These are phyloP conservation scores for Mimosa pudica DNA, from an alignment of 306 rosid genomes.

Conservation along the genomic window DNA sequence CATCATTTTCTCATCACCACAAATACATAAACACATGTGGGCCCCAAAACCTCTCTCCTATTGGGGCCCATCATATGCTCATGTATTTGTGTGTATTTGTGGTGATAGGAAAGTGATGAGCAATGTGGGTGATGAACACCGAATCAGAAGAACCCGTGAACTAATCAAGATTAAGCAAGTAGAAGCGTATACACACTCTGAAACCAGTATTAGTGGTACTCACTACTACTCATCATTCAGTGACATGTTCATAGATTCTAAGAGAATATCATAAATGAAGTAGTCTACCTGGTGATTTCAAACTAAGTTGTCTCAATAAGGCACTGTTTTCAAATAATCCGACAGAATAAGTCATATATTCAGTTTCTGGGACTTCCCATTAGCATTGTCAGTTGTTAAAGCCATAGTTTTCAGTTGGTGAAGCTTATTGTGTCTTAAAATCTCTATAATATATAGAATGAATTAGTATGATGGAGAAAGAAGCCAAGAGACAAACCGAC, in stretches of 20 bases:
- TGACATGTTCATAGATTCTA: constrained; percentile 5
- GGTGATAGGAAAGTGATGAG: too few relatives aligned
- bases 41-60: too few relatives aligned
- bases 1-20: too few relatives aligned
- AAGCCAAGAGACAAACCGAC: constrained; percentile 28
- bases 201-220: not conserved
- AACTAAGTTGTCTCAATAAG: not conserved
- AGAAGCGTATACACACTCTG: not conserved
- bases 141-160: not conserved
- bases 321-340: not conserved
- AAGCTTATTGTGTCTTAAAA: not conserved
- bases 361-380: constrained; percentile 7
- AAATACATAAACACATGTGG: too few relatives aligned
- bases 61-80: too few relatives aligned
- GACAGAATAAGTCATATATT: constrained; percentile 1
- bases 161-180: not conserved
- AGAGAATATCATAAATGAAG: constrained; percentile 11
- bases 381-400: constrained; percentile 10
- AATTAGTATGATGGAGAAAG: constrained; percentile 8
- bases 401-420: constrained; percentile 16
- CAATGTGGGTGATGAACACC: too few relatives aligned
- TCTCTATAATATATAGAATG: not conserved
- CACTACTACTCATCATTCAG: not conserved
- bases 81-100: too few relatives aligned
- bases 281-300: not conserved